phyloP scores from a whole-genome alignment of 345 rosid species.

The Eucalyptus camaldulensis region DNA sequence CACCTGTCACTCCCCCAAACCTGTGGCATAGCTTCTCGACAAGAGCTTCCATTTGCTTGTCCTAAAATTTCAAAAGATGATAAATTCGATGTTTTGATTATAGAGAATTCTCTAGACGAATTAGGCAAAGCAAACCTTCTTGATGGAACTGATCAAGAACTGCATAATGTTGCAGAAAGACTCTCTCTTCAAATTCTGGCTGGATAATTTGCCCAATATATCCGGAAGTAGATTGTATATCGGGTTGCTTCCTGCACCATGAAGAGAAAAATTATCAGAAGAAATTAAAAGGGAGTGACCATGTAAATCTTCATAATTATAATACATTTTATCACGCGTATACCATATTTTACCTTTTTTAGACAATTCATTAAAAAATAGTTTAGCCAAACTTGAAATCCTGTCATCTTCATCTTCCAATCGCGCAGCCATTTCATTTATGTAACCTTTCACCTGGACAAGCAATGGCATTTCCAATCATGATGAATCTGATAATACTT shows the following conservation, averaged over 20 bases:
- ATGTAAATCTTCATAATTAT: background rate
- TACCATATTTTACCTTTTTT: constrained; percentile 59
- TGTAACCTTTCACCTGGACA: constrained; percentile 86
- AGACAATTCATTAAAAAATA: constrained; percentile 85
- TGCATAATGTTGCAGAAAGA: constrained; percentile 93
- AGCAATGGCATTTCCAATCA: background rate
- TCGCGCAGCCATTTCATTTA: constrained; percentile 86
- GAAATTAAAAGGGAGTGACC: background rate
- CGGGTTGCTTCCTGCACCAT: constrained; percentile 77
- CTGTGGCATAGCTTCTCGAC: constrained; percentile 98
- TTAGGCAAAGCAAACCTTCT: constrained; percentile 42
- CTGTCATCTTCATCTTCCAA: constrained; percentile 83
- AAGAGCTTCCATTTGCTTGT: constrained; percentile 96
- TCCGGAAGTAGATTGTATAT: constrained; percentile 95
- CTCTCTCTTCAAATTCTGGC: constrained; percentile 63
- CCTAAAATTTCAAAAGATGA: constrained; percentile 30
- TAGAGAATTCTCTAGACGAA: background rate
- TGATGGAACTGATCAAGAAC: constrained; percentile 87
- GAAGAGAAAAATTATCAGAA: background rate
- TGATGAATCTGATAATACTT: background rate
- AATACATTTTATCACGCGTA: background rate
- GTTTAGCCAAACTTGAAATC: constrained; percentile 84
- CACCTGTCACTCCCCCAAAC: constrained; percentile 88
- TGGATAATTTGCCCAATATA: constrained; percentile 73
- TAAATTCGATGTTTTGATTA: background rate